Evolutionary conservation across 306 rosid genomes (phyloP).

Genomic region (Astragalus glycyphyllos): DNA sequence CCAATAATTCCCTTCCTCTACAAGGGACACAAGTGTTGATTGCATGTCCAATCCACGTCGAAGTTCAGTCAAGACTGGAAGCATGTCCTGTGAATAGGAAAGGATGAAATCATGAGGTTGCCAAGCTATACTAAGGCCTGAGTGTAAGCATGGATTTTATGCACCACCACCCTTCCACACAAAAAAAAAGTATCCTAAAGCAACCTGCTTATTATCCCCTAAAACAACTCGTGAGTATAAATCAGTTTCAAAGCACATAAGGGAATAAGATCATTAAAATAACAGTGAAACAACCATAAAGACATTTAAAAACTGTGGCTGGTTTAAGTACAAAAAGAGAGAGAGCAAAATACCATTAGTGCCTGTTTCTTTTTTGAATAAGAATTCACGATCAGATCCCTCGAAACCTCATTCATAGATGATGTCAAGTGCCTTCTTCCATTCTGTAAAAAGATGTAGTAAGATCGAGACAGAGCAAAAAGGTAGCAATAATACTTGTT

Average conservation of each 20-base stretch:
- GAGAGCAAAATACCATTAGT: slow-evolving; percentile 72
- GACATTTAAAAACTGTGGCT: slow-evolving; percentile 23
- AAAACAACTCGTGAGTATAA: slow-evolving; percentile 35
- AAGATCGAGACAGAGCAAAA: slow-evolving; percentile 42
- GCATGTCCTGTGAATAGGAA: slow-evolving; percentile 68
- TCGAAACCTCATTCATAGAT: slow-evolving; percentile 92
- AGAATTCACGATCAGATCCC: slow-evolving; percentile 94
- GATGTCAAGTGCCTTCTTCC: slow-evolving; percentile 95
- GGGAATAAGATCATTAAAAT: slow-evolving; percentile 19
- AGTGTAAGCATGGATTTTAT: slow-evolving; percentile 27
- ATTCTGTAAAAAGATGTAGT: slow-evolving; percentile 65
- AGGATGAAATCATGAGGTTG: slow-evolving; percentile 25
- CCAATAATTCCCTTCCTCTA: slow-evolving; percentile 90
- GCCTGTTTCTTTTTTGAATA: slow-evolving; percentile 91
- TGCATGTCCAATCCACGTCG: slow-evolving; percentile 82
- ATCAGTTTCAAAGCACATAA: slow-evolving; percentile 13
- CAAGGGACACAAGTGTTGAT: slow-evolving; percentile 84
- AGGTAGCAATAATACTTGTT: slow-evolving; percentile 25
- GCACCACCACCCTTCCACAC: neutral
- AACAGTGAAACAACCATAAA: slow-evolving; percentile 21
- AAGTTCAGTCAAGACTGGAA: slow-evolving; percentile 88
- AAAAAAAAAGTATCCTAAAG: slow-evolving; percentile 15
- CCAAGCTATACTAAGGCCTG: slow-evolving; percentile 30
- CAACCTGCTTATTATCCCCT: slow-evolving; percentile 24
- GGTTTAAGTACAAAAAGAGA: slow-evolving; percentile 37